phyloP scores from a whole-genome alignment of 345 rosid genomes.

The Adansonia digitata region DNA sequence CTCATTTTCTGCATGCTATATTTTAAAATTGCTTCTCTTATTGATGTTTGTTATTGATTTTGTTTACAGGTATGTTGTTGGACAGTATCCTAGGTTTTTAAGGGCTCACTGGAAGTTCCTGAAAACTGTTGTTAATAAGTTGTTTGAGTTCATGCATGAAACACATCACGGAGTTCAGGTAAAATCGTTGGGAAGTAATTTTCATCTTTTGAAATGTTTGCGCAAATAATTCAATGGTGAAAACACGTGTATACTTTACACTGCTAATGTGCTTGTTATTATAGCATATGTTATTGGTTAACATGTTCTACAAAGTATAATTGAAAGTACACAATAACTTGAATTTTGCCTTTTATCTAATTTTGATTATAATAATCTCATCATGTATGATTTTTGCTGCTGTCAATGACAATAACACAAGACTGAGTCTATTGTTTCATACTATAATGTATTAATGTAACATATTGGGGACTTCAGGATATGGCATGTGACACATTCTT shows the following conservation, averaged over 20 bases:
- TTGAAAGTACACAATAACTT: background rate
- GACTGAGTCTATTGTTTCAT: background rate
- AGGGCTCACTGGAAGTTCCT: conserved; percentile 99
- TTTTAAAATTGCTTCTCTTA: background rate
- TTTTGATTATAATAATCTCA: background rate
- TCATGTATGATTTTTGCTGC: background rate
- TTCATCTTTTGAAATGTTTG: background rate
- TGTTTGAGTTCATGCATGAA: conserved; percentile 99
- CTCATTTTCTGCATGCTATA: background rate
- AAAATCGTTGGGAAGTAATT: background rate
- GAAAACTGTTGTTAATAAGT: conserved; percentile 96
- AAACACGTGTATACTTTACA: background rate
- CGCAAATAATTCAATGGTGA: background rate
- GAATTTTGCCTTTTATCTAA: background rate
- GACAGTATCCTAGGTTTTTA: conserved; percentile 97
- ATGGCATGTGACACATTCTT: conserved; percentile 99
- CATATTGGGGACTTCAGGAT: conserved; percentile 45
- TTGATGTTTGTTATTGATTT: conserved; percentile 16
- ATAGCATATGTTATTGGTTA: background rate
- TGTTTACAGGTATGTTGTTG: conserved; percentile 92
- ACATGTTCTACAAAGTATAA: background rate
- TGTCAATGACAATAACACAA: background rate
- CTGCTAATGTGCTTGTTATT: background rate
- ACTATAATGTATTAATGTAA: background rate
- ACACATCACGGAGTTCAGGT: conserved; percentile 99